Evolutionary conservation across 2,329 filamentous ascomycete genomes (phyloP).

Genomic region (Alternaria postmessia): DNA sequence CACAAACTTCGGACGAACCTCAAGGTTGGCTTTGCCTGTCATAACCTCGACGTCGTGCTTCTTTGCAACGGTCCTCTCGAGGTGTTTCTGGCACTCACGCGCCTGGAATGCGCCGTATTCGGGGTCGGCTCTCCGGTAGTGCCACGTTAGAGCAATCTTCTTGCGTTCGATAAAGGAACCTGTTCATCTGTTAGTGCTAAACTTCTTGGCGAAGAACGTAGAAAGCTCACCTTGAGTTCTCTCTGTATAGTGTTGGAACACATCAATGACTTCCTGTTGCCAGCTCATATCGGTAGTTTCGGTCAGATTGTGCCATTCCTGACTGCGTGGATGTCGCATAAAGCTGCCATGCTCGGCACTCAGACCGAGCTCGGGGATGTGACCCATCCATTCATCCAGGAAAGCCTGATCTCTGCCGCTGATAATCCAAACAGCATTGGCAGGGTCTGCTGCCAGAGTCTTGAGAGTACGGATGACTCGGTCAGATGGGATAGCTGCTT

Average conservation of each 20-base stretch:
- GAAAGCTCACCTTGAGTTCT: slow-evolving; percentile 74
- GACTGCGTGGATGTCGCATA: slow-evolving; percentile 78
- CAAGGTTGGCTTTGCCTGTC: slow-evolving; percentile 94
- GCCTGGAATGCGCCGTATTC: slow-evolving; percentile 84
- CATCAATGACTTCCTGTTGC: slow-evolving; percentile 83
- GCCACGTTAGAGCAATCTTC: slow-evolving; percentile 94
- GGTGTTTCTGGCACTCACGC: slow-evolving; percentile 79
- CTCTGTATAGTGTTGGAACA: slow-evolving; percentile 90
- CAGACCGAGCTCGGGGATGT: slow-evolving; percentile 87
- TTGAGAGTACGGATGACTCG: slow-evolving; percentile 82
- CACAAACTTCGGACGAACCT: slow-evolving; percentile 95
- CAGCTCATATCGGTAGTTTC: slow-evolving; percentile 90
- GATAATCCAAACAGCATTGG: slow-evolving; percentile 97
- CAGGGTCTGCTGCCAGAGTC: slow-evolving; percentile 77
- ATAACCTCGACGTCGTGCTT: slow-evolving; percentile 95
- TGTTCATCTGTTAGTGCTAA: slow-evolving; percentile 44
- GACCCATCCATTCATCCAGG: slow-evolving; percentile 88
- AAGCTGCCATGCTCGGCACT: slow-evolving; percentile 98
- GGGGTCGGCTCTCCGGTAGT: slow-evolving; percentile 90
- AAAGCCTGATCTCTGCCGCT: slow-evolving; percentile 94
- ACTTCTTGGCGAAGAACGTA: not conserved
- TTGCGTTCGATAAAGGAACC: slow-evolving; percentile 94
- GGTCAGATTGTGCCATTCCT: slow-evolving; percentile 87
- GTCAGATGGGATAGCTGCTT: slow-evolving; percentile 86
- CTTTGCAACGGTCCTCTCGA: slow-evolving; percentile 78